Conservation (phyloP, 495 filamentous ascomycete genomes). For the Neurospora intermedia region DNA sequence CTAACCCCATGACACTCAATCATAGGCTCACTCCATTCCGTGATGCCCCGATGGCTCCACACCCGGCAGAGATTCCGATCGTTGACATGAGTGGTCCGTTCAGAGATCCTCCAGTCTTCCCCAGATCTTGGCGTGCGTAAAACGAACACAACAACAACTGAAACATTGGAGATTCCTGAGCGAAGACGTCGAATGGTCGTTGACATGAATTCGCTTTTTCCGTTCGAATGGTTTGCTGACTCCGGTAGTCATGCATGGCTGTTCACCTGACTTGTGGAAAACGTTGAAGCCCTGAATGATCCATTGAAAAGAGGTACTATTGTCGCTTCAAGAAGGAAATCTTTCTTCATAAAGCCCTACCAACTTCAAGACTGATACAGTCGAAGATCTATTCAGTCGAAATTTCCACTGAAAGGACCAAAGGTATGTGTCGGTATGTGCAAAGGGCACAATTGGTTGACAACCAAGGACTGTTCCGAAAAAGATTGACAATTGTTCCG, state of each 20-base stretch:
- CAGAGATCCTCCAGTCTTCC: not conserved
- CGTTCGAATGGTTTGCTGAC: not conserved
- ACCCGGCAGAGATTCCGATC: not conserved
- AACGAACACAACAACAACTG: not conserved
- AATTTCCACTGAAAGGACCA: not conserved
- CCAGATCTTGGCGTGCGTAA: not conserved
- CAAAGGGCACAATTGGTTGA: no score
- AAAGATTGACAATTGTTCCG: not conserved
- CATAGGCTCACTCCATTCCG: not conserved
- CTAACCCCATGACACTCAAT: not conserved
- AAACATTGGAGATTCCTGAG: no score
- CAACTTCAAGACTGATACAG: not conserved
- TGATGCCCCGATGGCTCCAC: not conserved
- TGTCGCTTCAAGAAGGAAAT: not conserved
- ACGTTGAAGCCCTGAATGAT: not conserved
- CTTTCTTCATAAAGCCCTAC: not conserved
- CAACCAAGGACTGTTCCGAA: not conserved
- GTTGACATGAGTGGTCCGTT: not conserved
- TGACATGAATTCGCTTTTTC: not conserved
- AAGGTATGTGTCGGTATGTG: not conserved
- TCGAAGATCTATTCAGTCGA: not conserved
- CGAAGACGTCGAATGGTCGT: not conserved
- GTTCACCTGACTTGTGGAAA: not conserved
- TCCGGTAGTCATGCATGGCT: not conserved
- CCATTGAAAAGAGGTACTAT: not conserved